phyloP scores from a whole-genome alignment of 179 eudicot species.

The Beta corolliflora region DNA sequence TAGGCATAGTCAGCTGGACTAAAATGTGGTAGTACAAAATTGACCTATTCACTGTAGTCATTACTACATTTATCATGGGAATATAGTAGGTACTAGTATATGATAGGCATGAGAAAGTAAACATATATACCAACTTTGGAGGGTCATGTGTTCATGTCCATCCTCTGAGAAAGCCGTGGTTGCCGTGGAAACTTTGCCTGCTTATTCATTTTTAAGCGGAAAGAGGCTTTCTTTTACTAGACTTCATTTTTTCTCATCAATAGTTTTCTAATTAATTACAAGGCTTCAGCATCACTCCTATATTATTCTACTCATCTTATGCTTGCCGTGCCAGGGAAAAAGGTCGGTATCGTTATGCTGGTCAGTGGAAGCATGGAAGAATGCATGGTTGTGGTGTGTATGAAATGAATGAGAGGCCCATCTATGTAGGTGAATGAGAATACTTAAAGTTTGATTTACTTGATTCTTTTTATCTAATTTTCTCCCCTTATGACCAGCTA shows the following conservation, averaged over 20 bases:
- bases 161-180: background rate
- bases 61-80: background rate
- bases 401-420: slow-evolving; percentile 73
- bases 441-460: background rate
- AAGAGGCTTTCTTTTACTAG: background rate
- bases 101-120: background rate
- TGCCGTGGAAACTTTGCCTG: background rate
- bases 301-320: slow-evolving; percentile 9
- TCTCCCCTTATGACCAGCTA: background rate
- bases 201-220: background rate
- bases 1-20: background rate
- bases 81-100: background rate
- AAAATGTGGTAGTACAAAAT: background rate
- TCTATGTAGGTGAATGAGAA: slow-evolving; percentile 52
- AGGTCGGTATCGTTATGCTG: slow-evolving; percentile 92
- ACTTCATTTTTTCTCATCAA: background rate
- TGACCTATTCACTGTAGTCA: background rate
- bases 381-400: slow-evolving; percentile 94
- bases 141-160: background rate
- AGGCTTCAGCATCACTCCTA: background rate
- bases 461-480: background rate
- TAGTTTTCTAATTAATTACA: background rate
- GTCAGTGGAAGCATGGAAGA: slow-evolving; percentile 94
- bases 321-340: slow-evolving; percentile 58
- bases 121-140: background rate